Percentiles rank a stretch among this genome's conserved stretches.
Evolutionary conservation across 2,329 filamentous ascomycete species (phyloP).

Genomic region (Fusarium napiforme): DNA sequence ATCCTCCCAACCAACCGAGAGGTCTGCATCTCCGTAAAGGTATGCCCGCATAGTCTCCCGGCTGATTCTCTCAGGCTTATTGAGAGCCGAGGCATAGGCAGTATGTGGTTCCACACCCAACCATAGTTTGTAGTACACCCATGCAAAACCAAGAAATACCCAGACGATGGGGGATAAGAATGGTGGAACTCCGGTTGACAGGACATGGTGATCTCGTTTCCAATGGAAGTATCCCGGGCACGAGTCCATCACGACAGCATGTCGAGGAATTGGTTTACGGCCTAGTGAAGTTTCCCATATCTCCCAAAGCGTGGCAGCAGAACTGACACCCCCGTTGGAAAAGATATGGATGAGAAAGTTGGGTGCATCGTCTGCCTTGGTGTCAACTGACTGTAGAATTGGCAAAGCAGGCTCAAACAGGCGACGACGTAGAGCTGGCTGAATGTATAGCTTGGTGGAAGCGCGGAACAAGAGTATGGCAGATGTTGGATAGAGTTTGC

Average conservation of each 20-base stretch:
- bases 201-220: slow-evolving; percentile 52
- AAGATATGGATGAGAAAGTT: slow-evolving; percentile 61
- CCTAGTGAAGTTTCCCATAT: slow-evolving; percentile 33
- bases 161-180: slow-evolving; percentile 51
- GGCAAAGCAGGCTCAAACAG: slow-evolving; percentile 54
- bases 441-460: slow-evolving; percentile 51
- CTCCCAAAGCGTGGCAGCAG: slow-evolving; percentile 50
- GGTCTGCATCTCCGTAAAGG: slow-evolving; percentile 61
- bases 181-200: slow-evolving; percentile 51
- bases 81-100: slow-evolving; percentile 52
- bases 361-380: slow-evolving; percentile 38
- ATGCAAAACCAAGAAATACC: slow-evolving; percentile 48
- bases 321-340: slow-evolving; percentile 63
- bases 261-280: slow-evolving; percentile 50
- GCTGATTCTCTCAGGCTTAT: slow-evolving; percentile 47
- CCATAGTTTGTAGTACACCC: slow-evolving; percentile 47
- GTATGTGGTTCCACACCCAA: slow-evolving; percentile 47
- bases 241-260: slow-evolving; percentile 60
- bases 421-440: slow-evolving; percentile 44
- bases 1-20: slow-evolving; percentile 57
- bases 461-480: slow-evolving; percentile 60
- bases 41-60: slow-evolving; percentile 61
- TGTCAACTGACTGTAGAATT: slow-evolving; percentile 48
- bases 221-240: slow-evolving; percentile 59
- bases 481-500: slow-evolving; percentile 56